These are phyloP conservation scores for Camellia japonica DNA, from an alignment of 148 eudicot genomes.

Conservation along the genomic window DNA sequence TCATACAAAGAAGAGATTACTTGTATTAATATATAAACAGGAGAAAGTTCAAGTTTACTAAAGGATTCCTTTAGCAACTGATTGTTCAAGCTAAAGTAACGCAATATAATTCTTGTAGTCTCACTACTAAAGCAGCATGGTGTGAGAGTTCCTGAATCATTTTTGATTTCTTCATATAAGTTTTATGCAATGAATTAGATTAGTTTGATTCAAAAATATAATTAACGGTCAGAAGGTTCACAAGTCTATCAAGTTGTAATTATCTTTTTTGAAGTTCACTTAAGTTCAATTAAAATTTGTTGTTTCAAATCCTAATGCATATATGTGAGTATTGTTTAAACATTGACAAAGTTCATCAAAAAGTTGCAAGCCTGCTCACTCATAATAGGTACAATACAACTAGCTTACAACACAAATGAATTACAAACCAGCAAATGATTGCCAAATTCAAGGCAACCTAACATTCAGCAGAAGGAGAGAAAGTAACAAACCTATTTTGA, in stretches of 20 bases:
- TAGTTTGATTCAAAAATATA: too few relatives aligned
- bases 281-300: too few relatives aligned
- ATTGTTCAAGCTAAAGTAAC: not conserved
- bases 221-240: too few relatives aligned
- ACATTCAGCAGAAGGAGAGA: not conserved
- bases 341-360: not conserved
- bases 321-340: not conserved
- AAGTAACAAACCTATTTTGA: conserved; percentile 62
- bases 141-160: too few relatives aligned
- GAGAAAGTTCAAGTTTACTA: conserved; percentile 3
- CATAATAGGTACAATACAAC: not conserved
- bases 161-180: too few relatives aligned
- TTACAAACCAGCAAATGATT: not conserved
- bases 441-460: not conserved
- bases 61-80: not conserved
- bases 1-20: not conserved
- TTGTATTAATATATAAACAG: not conserved
- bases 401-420: not conserved
- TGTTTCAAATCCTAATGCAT: too few relatives aligned
- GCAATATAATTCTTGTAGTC: not conserved
- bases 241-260: not conserved
- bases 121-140: too few relatives aligned
- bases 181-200: too few relatives aligned
- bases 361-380: not conserved
- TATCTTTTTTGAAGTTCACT: too few relatives aligned